These are phyloP conservation scores for Cladophialophora chaetospira DNA, from an alignment of 2,329 filamentous ascomycete species.

Conservation along the genomic window DNA sequence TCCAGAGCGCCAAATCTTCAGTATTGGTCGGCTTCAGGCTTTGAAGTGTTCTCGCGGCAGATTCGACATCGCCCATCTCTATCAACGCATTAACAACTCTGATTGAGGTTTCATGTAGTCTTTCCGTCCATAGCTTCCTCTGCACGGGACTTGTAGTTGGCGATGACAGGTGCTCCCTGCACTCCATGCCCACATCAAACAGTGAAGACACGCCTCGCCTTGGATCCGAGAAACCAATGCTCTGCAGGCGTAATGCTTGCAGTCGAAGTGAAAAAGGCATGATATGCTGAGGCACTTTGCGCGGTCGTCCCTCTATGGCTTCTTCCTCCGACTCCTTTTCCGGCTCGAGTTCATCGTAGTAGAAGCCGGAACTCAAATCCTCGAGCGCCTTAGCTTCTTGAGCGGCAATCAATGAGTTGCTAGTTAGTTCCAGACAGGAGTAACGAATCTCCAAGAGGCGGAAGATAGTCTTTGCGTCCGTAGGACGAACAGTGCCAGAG, in stretches of 20 bases:
- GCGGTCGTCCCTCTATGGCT: conserved; percentile 59
- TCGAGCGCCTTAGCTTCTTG: conserved; percentile 65
- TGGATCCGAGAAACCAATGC: conserved; percentile 81
- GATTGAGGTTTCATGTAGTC: conserved; percentile 74
- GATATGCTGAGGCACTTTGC: conserved; percentile 67
- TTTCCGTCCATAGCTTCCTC: conserved; percentile 66
- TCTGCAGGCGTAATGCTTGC: conserved; percentile 79
- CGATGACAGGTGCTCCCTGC: conserved; percentile 61
- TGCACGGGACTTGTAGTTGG: conserved; percentile 57
- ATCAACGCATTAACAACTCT: conserved; percentile 57
- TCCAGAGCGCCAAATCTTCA: conserved; percentile 32
- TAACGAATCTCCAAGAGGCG: conserved; percentile 77
- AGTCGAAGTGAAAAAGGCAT: conserved; percentile 87
- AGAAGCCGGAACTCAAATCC: conserved; percentile 61
- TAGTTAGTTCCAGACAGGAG: conserved; percentile 77
- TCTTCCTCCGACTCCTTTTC: conserved; percentile 28
- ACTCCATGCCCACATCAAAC: conserved; percentile 83
- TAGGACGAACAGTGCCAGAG: conserved; percentile 43
- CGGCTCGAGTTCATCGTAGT: conserved; percentile 39
- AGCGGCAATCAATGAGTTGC: conserved; percentile 68
- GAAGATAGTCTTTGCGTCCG: conserved; percentile 69
- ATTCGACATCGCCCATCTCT: conserved; percentile 79
- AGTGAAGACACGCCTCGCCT: conserved; percentile 84
- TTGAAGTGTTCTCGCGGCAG: conserved; percentile 72
- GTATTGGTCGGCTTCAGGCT: conserved; percentile 50